Percentiles rank a stretch among this genome's conserved stretches.
Evolutionary conservation across 495 filamentous ascomycete genomes (phyloP).

Genomic region (Bacidia gigantensis): DNA sequence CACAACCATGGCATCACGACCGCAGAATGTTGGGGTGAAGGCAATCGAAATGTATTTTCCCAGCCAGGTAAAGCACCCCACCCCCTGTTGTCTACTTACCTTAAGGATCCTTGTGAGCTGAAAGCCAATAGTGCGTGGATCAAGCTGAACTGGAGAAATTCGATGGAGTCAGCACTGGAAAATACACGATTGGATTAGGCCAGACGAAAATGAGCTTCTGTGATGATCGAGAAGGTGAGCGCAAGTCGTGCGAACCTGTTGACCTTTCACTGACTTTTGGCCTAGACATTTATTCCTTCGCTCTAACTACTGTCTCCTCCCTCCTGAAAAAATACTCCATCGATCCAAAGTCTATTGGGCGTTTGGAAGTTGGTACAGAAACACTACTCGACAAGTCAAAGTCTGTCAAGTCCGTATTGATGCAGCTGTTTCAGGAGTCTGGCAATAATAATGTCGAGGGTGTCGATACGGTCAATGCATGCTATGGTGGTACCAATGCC

Average conservation of each 20-base stretch:
- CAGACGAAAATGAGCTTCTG: slow-evolving; percentile 99
- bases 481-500: slow-evolving; percentile 97
- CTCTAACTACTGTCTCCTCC: slow-evolving; percentile 77
- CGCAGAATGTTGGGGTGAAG: slow-evolving; percentile 97
- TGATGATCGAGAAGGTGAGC: slow-evolving; percentile 87
- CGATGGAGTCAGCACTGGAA: slow-evolving; percentile 86
- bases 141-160: slow-evolving; percentile 94
- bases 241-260: background rate
- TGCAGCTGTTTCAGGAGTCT: slow-evolving; percentile 84
- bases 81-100: slow-evolving; percentile 6
- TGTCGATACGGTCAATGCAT: slow-evolving; percentile 92
- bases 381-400: slow-evolving; percentile 98
- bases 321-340: slow-evolving; percentile 88
- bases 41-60: slow-evolving; percentile 99
- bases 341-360: slow-evolving; percentile 77
- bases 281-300: slow-evolving; percentile 93
- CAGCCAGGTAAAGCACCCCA: slow-evolving; percentile 54
- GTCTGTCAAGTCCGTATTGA: slow-evolving; percentile 98
- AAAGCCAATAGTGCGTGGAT: slow-evolving; percentile 94
- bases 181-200: slow-evolving; percentile 98
- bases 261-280: background rate
- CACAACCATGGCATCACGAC: slow-evolving; percentile 63
- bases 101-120: slow-evolving; percentile 2
- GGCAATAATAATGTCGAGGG: slow-evolving; percentile 90
- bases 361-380: slow-evolving; percentile 96